These are phyloP conservation scores for Diaporthe ampelina DNA, from an alignment of 2,329 filamentous ascomycete genomes.

Conservation along the genomic window DNA sequence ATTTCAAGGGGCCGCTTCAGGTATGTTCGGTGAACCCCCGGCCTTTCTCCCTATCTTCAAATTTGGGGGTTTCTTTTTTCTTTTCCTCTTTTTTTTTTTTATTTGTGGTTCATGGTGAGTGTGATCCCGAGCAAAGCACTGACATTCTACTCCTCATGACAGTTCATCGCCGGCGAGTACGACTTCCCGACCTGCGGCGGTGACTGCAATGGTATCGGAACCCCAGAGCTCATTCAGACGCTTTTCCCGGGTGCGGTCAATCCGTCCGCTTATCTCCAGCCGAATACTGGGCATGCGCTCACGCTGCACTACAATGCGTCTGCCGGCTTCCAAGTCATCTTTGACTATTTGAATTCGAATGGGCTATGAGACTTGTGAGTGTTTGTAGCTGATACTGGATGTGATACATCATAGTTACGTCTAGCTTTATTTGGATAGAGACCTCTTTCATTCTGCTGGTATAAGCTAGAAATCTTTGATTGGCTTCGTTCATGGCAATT, in stretches of 20 bases:
- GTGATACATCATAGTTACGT: background rate
- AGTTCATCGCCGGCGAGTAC: constrained; percentile 51
- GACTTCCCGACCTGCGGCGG: constrained; percentile 53
- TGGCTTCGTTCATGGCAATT: too few relatives aligned
- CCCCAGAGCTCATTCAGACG: constrained; percentile 25
- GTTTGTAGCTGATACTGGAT: background rate
- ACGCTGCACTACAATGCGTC: constrained; percentile 53
- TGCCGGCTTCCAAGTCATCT: constrained; percentile 48
- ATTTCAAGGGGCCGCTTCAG: constrained; percentile 48
- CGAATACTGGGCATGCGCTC: constrained; percentile 54
- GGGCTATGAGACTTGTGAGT: constrained; percentile 5
- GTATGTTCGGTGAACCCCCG: too few relatives aligned
- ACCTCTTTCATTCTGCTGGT: too few relatives aligned
- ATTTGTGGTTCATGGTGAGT: too few relatives aligned
- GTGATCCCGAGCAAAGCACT: too few relatives aligned
- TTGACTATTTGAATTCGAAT: constrained; percentile 44
- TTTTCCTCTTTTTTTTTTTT: too few relatives aligned
- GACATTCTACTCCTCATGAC: constrained; percentile 16
- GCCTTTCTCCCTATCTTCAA: too few relatives aligned
- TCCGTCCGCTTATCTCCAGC: constrained; percentile 50
- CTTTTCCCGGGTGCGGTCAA: constrained; percentile 49
- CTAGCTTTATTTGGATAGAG: background rate
- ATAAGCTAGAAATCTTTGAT: too few relatives aligned
- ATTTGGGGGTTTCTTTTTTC: too few relatives aligned
- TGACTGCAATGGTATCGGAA: constrained; percentile 50